Conservation (phyloP, 129 eudicot species). For the Pittosporum tobira region DNA sequence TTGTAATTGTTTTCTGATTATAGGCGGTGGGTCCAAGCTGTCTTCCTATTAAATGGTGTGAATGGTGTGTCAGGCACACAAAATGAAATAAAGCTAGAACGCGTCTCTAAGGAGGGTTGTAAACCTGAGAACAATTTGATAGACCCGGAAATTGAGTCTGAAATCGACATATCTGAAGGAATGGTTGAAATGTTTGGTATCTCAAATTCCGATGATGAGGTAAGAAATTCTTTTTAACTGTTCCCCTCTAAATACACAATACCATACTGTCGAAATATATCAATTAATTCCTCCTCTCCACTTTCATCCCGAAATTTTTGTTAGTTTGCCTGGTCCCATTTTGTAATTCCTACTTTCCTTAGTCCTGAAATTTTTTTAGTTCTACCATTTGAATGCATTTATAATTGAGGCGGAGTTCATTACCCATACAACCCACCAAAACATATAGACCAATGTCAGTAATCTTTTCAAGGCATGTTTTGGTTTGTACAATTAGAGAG, state of each 20-base stretch:
- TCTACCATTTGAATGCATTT: not conserved
- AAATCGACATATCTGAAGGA: conserved; percentile 79
- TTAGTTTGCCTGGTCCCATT: too few species aligned
- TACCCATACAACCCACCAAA: not conserved
- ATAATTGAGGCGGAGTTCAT: not conserved
- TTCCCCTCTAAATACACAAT: not conserved
- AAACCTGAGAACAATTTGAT: conserved; percentile 15
- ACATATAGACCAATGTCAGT: too few species aligned
- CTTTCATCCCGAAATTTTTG: too few species aligned
- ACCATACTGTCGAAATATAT: not conserved
- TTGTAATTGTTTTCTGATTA: conserved; percentile 9
- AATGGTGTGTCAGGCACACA: conserved; percentile 4
- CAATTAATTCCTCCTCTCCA: too few species aligned
- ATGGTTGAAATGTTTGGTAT: conserved; percentile 82
- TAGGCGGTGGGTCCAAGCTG: conserved; percentile 99
- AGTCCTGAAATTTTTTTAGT: not conserved
- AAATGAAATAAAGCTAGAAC: not conserved
- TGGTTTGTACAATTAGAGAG: too few species aligned
- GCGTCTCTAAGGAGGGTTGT: conserved; percentile 4
- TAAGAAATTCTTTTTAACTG: conserved; percentile 11
- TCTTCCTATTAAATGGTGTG: conserved; percentile 26
- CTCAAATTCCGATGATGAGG: conserved; percentile 64
- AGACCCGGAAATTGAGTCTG: conserved; percentile 28
- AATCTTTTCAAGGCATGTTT: too few species aligned
- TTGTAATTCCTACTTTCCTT: too few species aligned